Base-by-base conservation (phyloP, 1,284 basidiomycete genomes). In the Ganoderma resinaceum region DNA sequence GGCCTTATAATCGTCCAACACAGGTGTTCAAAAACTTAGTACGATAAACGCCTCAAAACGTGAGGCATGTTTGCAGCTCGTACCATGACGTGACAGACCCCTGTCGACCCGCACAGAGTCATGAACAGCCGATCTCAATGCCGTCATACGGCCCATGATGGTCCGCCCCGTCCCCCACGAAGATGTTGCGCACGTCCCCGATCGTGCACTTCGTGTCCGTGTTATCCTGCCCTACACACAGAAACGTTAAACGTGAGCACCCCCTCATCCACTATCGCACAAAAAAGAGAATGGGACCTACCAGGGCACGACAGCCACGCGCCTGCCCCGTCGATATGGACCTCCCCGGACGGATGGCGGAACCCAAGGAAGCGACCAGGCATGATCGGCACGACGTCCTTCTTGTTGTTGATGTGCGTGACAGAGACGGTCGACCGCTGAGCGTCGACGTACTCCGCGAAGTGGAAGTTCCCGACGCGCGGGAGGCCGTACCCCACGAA, bases 121-220 rank as follows among this genome's bases (percentile, higher is more conserved):
- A 55, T 31, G 31, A 57, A 20, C 55, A 57, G 4, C 55, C 55
- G 18, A 57, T 57, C 33, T 33, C 29, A 18, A 57, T 57, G 16
- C 85, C 86, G 67, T 87, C 83, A 73, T 90, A 91, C 3, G 89
- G 89, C 0, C 87, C 87, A 65, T 79, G 75, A 71, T 92, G 91
- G 72, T 91, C 80, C 4, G 66, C 42, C 59, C 74, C 37, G 52
- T 82, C 72, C 2, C 85, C 80, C 0, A 79, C 80, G 20, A 86
- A 82, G 67, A 91, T 82, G 37, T 82, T 82, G 14, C 37, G 29
- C 0, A 91, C 89, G 63, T 86, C 85, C 2, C 89, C 89, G 23
- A 83, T 83, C n/a, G 80, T 84, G 76, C 90, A 91, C 58, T 81
- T 78, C 0, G 52, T 69, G 70, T 84, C 84, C 6, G 82, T 74